phyloP scores from a whole-genome alignment of 148 eudicot genomes.

The Pouteria glomerata region DNA sequence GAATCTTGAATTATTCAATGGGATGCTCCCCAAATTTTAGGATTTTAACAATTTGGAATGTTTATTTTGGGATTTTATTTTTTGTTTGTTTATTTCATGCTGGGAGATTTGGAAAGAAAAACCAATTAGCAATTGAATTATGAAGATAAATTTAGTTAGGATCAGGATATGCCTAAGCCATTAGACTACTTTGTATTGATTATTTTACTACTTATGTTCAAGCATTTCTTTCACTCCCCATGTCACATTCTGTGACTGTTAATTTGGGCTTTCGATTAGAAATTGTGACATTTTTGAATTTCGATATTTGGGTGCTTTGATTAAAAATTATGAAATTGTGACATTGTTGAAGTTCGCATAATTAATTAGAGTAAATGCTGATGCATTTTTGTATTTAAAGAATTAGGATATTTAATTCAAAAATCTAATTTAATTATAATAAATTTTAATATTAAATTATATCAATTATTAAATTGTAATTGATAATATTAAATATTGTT shows the following conservation, averaged over 20 bases:
- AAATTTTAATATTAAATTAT: not conserved
- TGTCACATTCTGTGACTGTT: not conserved
- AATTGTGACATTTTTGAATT: no score
- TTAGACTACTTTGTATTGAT: not conserved
- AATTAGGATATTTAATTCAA: not conserved
- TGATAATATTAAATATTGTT: not conserved
- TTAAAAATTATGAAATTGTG: no score
- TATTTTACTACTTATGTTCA: not conserved
- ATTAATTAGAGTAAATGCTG: no score
- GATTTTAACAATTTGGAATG: not conserved
- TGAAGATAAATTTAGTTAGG: not conserved
- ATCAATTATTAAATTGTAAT: not conserved
- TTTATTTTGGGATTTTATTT: not conserved
- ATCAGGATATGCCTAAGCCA: not conserved
- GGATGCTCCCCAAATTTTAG: not conserved
- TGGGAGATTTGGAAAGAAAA: not conserved
- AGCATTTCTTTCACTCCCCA: not conserved
- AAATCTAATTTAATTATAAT: not conserved
- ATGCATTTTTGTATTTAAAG: not conserved
- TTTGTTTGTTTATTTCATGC: not conserved
- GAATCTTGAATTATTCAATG: not conserved
- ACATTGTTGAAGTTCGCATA: not conserved
- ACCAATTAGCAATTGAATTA: not conserved
- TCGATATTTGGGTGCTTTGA: not conserved
- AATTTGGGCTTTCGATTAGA: not conserved